A percentile compares a stretch with the other conserved stretches of the same genome.
These are phyloP conservation scores for Xerocomus potaroensis DNA, from an alignment of 768 basidiomycete genomes.

Conservation along the genomic window DNA sequence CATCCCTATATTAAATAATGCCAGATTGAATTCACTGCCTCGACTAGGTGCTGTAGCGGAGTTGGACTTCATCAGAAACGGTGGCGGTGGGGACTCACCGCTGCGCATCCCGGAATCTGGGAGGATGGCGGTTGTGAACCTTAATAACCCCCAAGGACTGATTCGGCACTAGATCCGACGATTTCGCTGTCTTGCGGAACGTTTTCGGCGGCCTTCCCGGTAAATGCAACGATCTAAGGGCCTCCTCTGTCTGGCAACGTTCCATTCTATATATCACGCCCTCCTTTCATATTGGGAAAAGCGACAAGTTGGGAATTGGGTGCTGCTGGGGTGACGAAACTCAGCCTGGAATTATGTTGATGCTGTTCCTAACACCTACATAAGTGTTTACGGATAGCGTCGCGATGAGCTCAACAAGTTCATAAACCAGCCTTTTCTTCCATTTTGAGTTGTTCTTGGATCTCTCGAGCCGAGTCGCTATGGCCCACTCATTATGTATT, in stretches of 20 bases:
- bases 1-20: slow-evolving; percentile 4
- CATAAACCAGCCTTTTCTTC: neutral
- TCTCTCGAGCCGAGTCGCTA: neutral
- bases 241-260: slow-evolving; percentile 4
- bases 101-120: slow-evolving; percentile 17
- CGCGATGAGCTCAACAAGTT: slow-evolving; percentile 15
- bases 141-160: slow-evolving; percentile 10
- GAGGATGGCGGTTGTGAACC: slow-evolving; percentile 6
- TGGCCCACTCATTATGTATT: slow-evolving; percentile 13
- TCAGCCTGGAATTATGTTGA: neutral
- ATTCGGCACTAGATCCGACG: slow-evolving; percentile 15
- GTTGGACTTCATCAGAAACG: slow-evolving; percentile 9
- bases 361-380: neutral
- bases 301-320: neutral
- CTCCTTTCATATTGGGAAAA: slow-evolving; percentile 1
- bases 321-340: neutral
- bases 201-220: neutral
- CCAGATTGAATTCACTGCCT: slow-evolving; percentile 12
- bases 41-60: slow-evolving; percentile 11
- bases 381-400: slow-evolving; percentile 6
- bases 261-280: slow-evolving; percentile 17
- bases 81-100: slow-evolving; percentile 10
- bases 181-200: slow-evolving; percentile 2
- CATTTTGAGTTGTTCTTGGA: too few relatives aligned
- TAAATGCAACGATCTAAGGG: slow-evolving; percentile 17